A percentile compares a stretch with the other conserved stretches of the same genome.
Evolutionary conservation across 176 grass and related monocot genomes (phyloP).

Genomic region (Tuctoria greenei): DNA sequence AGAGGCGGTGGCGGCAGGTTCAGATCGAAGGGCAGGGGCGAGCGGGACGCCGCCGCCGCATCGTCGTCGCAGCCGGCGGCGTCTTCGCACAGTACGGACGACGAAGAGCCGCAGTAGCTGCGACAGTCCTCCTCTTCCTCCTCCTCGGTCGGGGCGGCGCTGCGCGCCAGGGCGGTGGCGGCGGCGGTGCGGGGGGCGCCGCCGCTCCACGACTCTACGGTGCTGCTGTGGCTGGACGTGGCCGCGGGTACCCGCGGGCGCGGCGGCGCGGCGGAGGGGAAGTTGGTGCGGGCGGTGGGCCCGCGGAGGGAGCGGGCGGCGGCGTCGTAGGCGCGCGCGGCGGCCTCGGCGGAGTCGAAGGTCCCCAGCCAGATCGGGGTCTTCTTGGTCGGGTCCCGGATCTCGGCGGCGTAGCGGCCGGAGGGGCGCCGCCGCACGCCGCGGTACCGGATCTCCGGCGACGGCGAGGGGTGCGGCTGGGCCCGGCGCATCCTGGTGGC

Average conservation of each 20-base stretch:
- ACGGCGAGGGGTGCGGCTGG: slow-evolving; percentile 23
- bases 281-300: slow-evolving; percentile 64
- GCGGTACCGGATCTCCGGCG: slow-evolving; percentile 75
- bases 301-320: slow-evolving; percentile 65
- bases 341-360: slow-evolving; percentile 80
- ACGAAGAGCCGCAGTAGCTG: slow-evolving; percentile 80
- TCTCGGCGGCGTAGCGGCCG: slow-evolving; percentile 85
- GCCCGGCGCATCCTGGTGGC: slow-evolving; percentile 41
- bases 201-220: slow-evolving; percentile 72
- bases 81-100: slow-evolving; percentile 62
- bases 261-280: slow-evolving; percentile 37
- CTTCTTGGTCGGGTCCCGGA: slow-evolving; percentile 79
- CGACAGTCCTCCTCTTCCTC: slow-evolving; percentile 45
- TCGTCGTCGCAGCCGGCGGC: slow-evolving; percentile 23
- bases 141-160: slow-evolving; percentile 5
- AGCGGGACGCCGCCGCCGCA: slow-evolving; percentile 41
- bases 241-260: not conserved
- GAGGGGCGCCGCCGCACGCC: slow-evolving; percentile 72
- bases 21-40: slow-evolving; percentile 70
- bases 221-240: slow-evolving; percentile 86
- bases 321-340: slow-evolving; percentile 77
- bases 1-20: slow-evolving; percentile 66
- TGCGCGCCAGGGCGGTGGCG: slow-evolving; percentile 15
- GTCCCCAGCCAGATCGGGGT: slow-evolving; percentile 80
- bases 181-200: slow-evolving; percentile 32